Evolutionary conservation across 331 rosid species (phyloP), one percentile per base, ranked within the genome.

Genomic region (Quercus tomentella): DNA sequence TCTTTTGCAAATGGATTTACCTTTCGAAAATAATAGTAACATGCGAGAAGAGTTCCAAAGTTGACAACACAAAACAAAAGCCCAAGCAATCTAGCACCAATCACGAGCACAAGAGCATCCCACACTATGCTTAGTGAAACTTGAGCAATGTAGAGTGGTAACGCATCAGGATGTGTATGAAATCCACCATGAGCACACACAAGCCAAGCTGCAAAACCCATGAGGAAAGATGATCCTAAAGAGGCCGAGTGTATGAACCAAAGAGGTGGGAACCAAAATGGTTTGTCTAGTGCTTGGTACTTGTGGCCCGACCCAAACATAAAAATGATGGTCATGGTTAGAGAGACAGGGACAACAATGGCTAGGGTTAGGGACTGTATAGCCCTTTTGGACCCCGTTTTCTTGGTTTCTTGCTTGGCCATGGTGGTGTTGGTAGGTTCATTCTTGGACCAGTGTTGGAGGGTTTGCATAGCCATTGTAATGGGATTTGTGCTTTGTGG

Each of bases 141-240:
- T 14, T 89, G 97, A 6, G 91, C 79, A 12, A 86, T 21, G 71
- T 87, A 91, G 2, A 89, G 87, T 6, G 84, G 82, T 56, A 90
- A 12, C 0, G 95, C 86, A 67, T 86, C 84, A 0, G 89, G 20
- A 2, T 84, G 77, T 0, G 56, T 58, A 49, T 82, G 82, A n/a
- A 91, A 88, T 14, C 95, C 97, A 2, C 98, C 92, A 41, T 93
- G 93, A 1, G 92, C 92, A 97, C 98, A 93, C 4, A 91, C 91
- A 1, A 91, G 88, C 97, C 98, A 93, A 0, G 91, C 82, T 0
- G 95, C 91, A 0, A 91, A 87, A 0, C 97, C 93, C 89, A 89
- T 85, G 43, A 86, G 85, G 65, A 85, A 68, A 6, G 97, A 88
- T 1, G 92, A 91, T 0, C 87, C 82, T 75, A 87, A 26, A 0